These are phyloP conservation scores for Diddensiella caesifluorescens DNA, from an alignment of 805 yeast genomes.

Conservation along the genomic window DNA sequence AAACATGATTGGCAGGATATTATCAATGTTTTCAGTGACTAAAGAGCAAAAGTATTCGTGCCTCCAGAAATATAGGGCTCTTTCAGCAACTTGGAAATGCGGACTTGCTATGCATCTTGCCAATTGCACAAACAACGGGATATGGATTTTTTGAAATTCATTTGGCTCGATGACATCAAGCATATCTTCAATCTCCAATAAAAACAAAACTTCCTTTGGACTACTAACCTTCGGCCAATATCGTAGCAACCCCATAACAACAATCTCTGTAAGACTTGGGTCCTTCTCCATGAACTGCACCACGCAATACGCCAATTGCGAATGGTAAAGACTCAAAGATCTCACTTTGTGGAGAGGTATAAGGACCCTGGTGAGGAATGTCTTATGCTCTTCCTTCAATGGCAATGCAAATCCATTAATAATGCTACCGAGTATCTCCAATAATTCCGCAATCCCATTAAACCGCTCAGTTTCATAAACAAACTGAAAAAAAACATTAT, in stretches of 20 bases:
- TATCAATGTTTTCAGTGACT: conserved; percentile 84
- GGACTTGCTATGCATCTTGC: conserved; percentile 91
- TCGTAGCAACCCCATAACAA: conserved; percentile 85
- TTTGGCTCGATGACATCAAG: conserved; percentile 93
- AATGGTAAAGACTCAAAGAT: conserved; percentile 84
- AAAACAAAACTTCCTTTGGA: conserved; percentile 92
- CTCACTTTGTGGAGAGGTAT: conserved; percentile 91
- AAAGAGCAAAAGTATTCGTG: conserved; percentile 88
- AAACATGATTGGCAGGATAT: conserved; percentile 85
- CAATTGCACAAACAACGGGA: conserved; percentile 88
- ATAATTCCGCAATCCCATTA: conserved; percentile 90
- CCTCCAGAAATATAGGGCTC: conserved; percentile 89
- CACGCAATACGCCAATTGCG: conserved; percentile 94
- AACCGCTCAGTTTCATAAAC: conserved; percentile 93
- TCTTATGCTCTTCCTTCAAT: conserved; percentile 92
- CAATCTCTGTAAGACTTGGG: conserved; percentile 87
- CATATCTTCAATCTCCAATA: conserved; percentile 94
- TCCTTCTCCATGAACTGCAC: conserved; percentile 96
- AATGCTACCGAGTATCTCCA: conserved; percentile 92
- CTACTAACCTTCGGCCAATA: conserved; percentile 97
- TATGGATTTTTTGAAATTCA: conserved; percentile 86
- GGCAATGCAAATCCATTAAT: conserved; percentile 98
- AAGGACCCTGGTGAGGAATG: conserved; percentile 77
- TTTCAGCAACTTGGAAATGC: conserved; percentile 96
- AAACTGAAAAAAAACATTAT: conserved; percentile 87